These are phyloP conservation scores for Colletotrichum trifolii DNA, from an alignment of 2,329 filamentous ascomycete species.

Conservation along the genomic window DNA sequence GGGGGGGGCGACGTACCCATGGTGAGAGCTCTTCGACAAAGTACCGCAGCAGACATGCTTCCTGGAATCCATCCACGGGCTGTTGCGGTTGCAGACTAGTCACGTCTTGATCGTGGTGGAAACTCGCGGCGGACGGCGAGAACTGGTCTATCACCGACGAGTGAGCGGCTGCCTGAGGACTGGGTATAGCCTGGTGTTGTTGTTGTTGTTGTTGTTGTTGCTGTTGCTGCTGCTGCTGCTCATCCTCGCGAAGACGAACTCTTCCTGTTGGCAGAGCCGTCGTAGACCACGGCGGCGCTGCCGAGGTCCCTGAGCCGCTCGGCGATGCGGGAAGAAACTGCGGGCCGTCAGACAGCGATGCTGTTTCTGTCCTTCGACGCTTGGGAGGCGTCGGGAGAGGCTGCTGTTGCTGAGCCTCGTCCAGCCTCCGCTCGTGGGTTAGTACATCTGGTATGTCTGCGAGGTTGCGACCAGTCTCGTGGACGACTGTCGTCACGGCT, in stretches of 20 bases:
- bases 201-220: too few relatives aligned
- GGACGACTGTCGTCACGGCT: not conserved
- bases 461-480: constrained; percentile 11
- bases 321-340: constrained; percentile 26
- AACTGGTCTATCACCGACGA: constrained; percentile 10
- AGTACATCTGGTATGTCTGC: not conserved
- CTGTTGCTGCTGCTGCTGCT: not conserved
- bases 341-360: not conserved
- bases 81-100: not conserved
- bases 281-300: constrained; percentile 10
- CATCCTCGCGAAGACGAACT: constrained; percentile 8
- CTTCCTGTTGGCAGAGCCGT: constrained; percentile 4
- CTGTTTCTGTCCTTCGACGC: constrained; percentile 11
- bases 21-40: constrained; percentile 54
- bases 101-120: not conserved
- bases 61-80: constrained; percentile 42
- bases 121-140: constrained; percentile 16
- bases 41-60: constrained; percentile 52
- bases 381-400: constrained; percentile 21
- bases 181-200: not conserved
- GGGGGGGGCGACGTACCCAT: constrained; percentile 42
- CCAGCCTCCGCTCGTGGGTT: not conserved
- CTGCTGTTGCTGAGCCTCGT: not conserved
- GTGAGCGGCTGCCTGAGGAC: constrained; percentile 31
- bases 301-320: constrained; percentile 5